A percentile compares a stretch with the other conserved stretches of the same genome.
phyloP scores from a whole-genome alignment of 169 alveolate genomes.

The Perkinsus marinus region DNA sequence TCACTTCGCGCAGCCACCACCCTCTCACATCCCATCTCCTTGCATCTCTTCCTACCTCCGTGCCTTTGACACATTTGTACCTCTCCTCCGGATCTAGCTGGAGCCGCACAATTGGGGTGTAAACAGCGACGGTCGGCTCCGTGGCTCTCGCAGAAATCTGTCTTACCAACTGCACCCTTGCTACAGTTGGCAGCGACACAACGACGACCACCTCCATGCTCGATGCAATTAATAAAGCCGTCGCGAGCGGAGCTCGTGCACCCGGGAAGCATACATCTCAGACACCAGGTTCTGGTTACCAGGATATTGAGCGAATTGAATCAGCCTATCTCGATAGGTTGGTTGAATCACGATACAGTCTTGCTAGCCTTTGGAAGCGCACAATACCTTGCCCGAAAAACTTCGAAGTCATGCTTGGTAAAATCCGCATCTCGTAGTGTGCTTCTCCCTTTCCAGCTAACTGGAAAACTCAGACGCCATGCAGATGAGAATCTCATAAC shows the following conservation, averaged over 20 bases:
- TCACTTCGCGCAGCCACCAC: neutral
- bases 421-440: too few species aligned
- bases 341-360: too few species aligned
- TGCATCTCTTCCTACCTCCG: neutral
- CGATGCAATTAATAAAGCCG: neutral
- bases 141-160: neutral
- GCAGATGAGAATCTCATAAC: too few species aligned
- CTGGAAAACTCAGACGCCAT: too few species aligned
- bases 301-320: too few species aligned
- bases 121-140: neutral
- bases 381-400: too few species aligned
- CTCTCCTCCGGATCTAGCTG: neutral
- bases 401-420: too few species aligned
- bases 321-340: too few species aligned
- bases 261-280: neutral
- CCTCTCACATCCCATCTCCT: neutral
- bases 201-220: neutral
- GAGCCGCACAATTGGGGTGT: neutral
- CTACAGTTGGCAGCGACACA: neutral
- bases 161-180: neutral
- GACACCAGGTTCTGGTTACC: too few species aligned
- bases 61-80: neutral
- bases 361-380: too few species aligned
- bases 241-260: neutral
- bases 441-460: too few species aligned